phyloP scores from a whole-genome alignment of 768 basidiomycete species.

The Lanmaoa pseudosensibilis region DNA sequence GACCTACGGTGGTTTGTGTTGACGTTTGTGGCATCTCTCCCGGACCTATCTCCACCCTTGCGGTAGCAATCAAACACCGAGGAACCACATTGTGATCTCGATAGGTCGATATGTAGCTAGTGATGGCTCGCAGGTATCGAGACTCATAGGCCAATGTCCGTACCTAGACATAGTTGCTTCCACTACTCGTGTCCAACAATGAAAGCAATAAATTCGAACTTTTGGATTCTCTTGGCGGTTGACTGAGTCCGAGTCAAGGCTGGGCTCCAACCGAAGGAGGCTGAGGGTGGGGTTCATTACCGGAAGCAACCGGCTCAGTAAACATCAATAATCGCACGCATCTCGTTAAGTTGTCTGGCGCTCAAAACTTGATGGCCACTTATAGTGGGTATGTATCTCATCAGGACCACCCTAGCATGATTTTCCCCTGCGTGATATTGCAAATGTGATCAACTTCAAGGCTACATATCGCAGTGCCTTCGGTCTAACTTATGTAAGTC shows the following conservation, averaged over 20 bases:
- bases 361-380: too few species aligned
- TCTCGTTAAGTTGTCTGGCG: too few species aligned
- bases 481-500: too few species aligned
- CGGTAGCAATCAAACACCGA: not conserved
- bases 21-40: constrained; percentile 7
- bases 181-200: not conserved
- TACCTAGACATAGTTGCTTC: not conserved
- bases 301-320: too few species aligned
- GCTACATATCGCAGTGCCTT: too few species aligned
- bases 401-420: too few species aligned
- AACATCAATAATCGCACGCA: too few species aligned
- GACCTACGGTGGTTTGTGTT: not conserved
- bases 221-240: constrained; percentile 3
- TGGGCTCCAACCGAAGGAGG: not conserved
- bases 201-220: not conserved
- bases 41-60: not conserved
- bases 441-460: too few species aligned
- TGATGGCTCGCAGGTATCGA: not conserved
- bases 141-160: not conserved
- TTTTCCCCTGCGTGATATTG: too few species aligned
- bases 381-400: too few species aligned
- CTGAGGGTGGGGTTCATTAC: not conserved
- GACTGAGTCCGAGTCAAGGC: not conserved
- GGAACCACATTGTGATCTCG: not conserved
- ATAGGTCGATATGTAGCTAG: not conserved